phyloP scores from a whole-genome alignment of 2,329 filamentous ascomycete species.

The Penicillium sp. region DNA sequence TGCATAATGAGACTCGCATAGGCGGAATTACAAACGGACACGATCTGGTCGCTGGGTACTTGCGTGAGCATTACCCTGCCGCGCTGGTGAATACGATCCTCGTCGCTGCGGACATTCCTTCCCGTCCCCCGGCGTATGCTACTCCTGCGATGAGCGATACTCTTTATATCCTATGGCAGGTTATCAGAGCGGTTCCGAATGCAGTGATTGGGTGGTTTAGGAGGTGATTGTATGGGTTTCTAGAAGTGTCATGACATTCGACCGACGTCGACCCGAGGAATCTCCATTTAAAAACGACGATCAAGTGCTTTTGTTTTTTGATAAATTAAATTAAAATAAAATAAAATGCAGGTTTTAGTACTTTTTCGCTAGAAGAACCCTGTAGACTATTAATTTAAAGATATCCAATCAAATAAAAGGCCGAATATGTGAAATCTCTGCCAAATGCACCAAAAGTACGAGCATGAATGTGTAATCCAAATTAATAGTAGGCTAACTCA shows the following conservation, averaged over 20 bases:
- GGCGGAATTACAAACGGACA: constrained; percentile 29
- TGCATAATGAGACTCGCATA: background rate
- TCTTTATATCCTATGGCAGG: constrained; percentile 17
- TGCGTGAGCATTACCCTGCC: constrained; percentile 19
- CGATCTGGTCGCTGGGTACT: constrained; percentile 24
- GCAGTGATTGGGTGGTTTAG: constrained; percentile 5
- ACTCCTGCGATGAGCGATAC: constrained; percentile 8
- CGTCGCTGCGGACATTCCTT: constrained; percentile 33
- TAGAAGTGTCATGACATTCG: background rate
- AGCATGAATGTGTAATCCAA: too few relatives aligned
- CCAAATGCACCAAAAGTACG: too few relatives aligned
- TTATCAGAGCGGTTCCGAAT: constrained; percentile 15
- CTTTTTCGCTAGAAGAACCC: background rate
- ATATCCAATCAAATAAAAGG: background rate
- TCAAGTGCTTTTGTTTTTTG: background rate
- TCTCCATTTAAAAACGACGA: background rate
- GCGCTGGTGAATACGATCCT: constrained; percentile 35
- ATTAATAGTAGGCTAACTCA: too few relatives aligned
- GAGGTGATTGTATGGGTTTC: background rate
- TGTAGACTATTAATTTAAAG: background rate
- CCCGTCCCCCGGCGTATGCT: constrained; percentile 27
- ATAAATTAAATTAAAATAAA: too few relatives aligned
- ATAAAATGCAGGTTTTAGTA: background rate
- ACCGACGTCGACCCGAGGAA: constrained; percentile 9
- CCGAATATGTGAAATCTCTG: too few relatives aligned